Evolutionary conservation across 495 filamentous ascomycete genomes (phyloP), one percentile per base, ranked within the genome.

Genomic region (Trichoderma parareesei): DNA sequence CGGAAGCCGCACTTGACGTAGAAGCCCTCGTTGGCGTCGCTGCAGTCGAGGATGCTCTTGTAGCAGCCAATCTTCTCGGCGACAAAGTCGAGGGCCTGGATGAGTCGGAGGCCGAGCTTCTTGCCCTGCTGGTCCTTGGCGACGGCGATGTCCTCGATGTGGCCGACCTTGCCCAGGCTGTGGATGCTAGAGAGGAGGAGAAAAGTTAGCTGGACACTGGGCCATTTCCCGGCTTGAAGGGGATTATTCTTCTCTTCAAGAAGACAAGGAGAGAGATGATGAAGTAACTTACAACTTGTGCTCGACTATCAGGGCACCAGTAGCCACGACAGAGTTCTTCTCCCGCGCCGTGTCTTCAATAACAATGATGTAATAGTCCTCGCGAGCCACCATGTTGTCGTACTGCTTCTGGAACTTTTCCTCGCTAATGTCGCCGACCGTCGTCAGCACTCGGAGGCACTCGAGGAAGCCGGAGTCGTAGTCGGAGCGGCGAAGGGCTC

Each of bases 1-100:
- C 91, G 90, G 76, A 95, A 98, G 53, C 93, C 95, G 74, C 94
- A 98, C 84, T 98, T 98, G 69, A 96, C 85, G 75, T 98, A 98
- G 81, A 98, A 98, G 16, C 92, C 94, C 77, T 97, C 92, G 75
- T 98, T 98, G 69, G 89, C 80, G 70, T 82, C 81, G 73, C 77
- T 81, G 71, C 81, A 84, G 71, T 83, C 82, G 65, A 80, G 74
- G 69, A 85, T 79, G 71, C 88, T 90, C 86, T 97, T 97, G 76
- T 96, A 97, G 78, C 91, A 96, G 35, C 91, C 92, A 61, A 91
- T 88, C 69, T 90, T 83, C 70, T 88, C 84, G 64, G 91, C 91
- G 65, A 97, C 86, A 75, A 83, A 88, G 78, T 98, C 94, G 70
- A 98, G 83, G 4, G 94, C 91, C 80, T 98, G 90, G 69, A 98